Evolutionary conservation across 768 basidiomycete genomes (phyloP).

Genomic region (Baorangia bicolor): DNA sequence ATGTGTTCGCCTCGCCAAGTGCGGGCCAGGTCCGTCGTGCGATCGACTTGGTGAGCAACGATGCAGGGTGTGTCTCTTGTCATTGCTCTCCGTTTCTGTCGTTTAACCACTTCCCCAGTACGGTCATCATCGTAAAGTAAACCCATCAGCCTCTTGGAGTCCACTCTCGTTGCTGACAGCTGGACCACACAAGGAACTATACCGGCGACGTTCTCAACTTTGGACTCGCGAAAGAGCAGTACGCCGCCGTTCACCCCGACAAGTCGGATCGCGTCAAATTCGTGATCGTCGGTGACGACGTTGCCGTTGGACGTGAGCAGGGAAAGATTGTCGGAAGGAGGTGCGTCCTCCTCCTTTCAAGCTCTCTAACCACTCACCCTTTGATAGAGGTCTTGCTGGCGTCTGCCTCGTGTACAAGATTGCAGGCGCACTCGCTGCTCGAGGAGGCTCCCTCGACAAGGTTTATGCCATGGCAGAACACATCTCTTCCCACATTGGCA

Average conservation of each 20-base stretch:
- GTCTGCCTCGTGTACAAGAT: constrained; percentile 88
- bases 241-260: constrained; percentile 66
- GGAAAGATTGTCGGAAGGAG: constrained; percentile 84
- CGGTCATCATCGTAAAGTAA: constrained; percentile 82
- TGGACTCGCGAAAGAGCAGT: constrained; percentile 84
- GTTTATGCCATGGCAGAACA: constrained; percentile 68
- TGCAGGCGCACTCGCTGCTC: constrained; percentile 75
- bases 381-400: constrained; percentile 71
- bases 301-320: constrained; percentile 78
- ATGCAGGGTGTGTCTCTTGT: constrained; percentile 55
- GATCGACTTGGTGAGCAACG: constrained; percentile 72
- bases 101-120: constrained; percentile 40
- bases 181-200: constrained; percentile 59
- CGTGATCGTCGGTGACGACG: constrained; percentile 86
- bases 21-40: constrained; percentile 79
- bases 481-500: constrained; percentile 65
- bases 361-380: background rate
- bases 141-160: background rate
- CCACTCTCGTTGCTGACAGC: constrained; percentile 4
- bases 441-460: constrained; percentile 65
- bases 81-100: background rate
- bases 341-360: constrained; percentile 29
- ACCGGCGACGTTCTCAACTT: constrained; percentile 92
- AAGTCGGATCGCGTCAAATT: constrained; percentile 69
- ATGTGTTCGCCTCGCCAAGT: constrained; percentile 88